Evolutionary conservation across 2,329 filamentous ascomycete species (phyloP), one percentile per base, ranked within the genome.

Genomic region (Colletotrichum sp.): DNA sequence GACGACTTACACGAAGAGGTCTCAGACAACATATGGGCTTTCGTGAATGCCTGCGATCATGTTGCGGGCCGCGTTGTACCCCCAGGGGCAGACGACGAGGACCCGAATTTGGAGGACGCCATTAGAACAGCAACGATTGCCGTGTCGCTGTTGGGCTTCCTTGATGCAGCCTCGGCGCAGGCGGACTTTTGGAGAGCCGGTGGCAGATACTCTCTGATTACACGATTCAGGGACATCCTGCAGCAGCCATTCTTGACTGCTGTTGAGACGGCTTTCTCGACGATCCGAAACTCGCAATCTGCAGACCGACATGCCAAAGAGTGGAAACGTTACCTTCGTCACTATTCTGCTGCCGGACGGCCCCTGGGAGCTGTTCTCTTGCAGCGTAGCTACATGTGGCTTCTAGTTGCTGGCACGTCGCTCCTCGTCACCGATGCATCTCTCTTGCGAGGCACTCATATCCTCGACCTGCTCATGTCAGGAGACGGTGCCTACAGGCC

Each of bases 321-420:
- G 79, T 99, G 97, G 97, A 98, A 95, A 85, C 92, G 93, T 78
- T 95, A 95, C 84, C 87, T 95, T 72, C 94, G 94, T 60, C 94
- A 96, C 77, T 99, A 99, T 85, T 92, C 95, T 32, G 91, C 93
- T 18, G 90, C 92, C 75, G 95, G 95, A 12, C 92, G 95, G 24
- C 96, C 98, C 1, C 87, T 99, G 59, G 96, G 97, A 12, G 95
- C 96, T 15, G 97, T 98, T 93, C 90, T 99, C 7, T 86, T 99
- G 26, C 96, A 98, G 83, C 92, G 95, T 81, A 96, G 94, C 78
- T 98, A 98, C 82, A 95, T 98, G 89, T 93, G 92, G 84, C 91
- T 99, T 36, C 89, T 98, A 15, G 93, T 96, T 39, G 92, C 95
- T 3, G 93, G 92, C 70, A 95, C 95, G 3, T 95, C 95, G 16